Percentiles rank a stretch among this genome's conserved stretches.
phyloP scores from a whole-genome alignment of 306 rosid species.

The Quercus agrifolia region DNA sequence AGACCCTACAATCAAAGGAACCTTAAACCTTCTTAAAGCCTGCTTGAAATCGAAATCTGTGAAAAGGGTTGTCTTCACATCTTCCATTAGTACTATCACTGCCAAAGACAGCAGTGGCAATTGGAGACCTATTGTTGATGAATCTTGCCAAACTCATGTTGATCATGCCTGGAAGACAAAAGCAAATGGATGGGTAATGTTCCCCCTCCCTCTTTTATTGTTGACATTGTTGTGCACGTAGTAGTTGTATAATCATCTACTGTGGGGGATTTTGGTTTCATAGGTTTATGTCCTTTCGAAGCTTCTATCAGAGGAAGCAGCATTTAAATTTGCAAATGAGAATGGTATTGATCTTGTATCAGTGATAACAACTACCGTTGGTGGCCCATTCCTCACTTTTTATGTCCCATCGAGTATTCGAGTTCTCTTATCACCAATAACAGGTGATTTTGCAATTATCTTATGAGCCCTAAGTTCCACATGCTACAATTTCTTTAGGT shows the following conservation, averaged over 20 bases:
- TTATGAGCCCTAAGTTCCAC: not conserved
- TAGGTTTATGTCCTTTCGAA: slow-evolving; percentile 73
- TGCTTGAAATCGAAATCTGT: slow-evolving; percentile 70
- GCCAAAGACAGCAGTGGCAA: slow-evolving; percentile 52
- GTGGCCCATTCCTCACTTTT: slow-evolving; percentile 69
- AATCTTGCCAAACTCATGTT: slow-evolving; percentile 51
- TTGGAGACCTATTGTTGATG: slow-evolving; percentile 61
- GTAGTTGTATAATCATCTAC: not conserved
- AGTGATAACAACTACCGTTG: slow-evolving; percentile 66
- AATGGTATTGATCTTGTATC: slow-evolving; percentile 67
- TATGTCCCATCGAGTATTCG: slow-evolving; percentile 61
- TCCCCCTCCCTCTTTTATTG: not conserved
- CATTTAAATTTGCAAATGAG: slow-evolving; percentile 61
- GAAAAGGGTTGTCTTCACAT: slow-evolving; percentile 74
- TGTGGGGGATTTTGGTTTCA: not conserved
- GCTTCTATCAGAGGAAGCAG: slow-evolving; percentile 69
- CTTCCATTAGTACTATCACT: slow-evolving; percentile 72
- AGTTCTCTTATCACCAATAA: slow-evolving; percentile 64
- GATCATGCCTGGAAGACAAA: slow-evolving; percentile 50
- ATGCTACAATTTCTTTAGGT: not conserved
- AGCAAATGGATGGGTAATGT: slow-evolving; percentile 76
- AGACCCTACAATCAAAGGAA: slow-evolving; percentile 61
- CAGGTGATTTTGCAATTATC: slow-evolving; percentile 37
- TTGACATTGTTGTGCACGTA: not conserved
- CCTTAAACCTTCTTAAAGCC: slow-evolving; percentile 54